Evolutionary conservation across 306 rosid species (phyloP), one percentile per base, ranked within the genome.

Genomic region (Citrullus amarus): DNA sequence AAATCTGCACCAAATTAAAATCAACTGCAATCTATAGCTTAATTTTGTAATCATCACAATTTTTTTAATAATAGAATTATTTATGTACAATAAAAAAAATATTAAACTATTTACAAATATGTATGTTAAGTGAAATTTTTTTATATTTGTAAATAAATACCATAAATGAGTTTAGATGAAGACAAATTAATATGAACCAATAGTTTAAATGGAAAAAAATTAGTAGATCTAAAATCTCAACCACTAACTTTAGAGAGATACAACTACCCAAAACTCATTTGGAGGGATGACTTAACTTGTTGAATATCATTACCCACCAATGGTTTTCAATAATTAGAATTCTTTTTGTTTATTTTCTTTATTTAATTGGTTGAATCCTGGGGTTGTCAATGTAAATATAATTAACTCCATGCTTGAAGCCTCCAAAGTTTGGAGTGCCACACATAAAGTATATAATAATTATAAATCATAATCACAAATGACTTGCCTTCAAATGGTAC

Each of bases 361-460:
- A 65, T 1, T 65, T 10, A 43, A 71, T 71, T 57, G 76, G 39
- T 71, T 46, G 20, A 71, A 41, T 20, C 4, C 1, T 46, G 11
- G 34, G 36, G 22, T 6, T 71, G n/a, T 71, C 41, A 71, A 71
- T 46, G 41, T 44, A 48, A 71, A 44, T 13, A 71, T 71, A 71
- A 71, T 71, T 71, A 48, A 39, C 22, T 71, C 76, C 76, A 71
- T 41, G 25, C 53, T 46, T 44, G 38, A 70, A 46, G 14, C 71
- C 71, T 65, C 71, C 71, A 65, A 65, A 65, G 1, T 36, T 66
- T 38, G 51, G 73, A 38, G 14, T 66, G 73, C 76, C 54, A 71
- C 76, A 46, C 48, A 71, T 71, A 71, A 71, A 71, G 41, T 48
- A 48, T 71, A 71, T 48, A 22, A 69, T 69, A 69, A 22, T 69